Percentiles rank a stretch among this genome's conserved stretches.
phyloP scores from a whole-genome alignment of 306 rosid species.

The Fragaria iinumae region DNA sequence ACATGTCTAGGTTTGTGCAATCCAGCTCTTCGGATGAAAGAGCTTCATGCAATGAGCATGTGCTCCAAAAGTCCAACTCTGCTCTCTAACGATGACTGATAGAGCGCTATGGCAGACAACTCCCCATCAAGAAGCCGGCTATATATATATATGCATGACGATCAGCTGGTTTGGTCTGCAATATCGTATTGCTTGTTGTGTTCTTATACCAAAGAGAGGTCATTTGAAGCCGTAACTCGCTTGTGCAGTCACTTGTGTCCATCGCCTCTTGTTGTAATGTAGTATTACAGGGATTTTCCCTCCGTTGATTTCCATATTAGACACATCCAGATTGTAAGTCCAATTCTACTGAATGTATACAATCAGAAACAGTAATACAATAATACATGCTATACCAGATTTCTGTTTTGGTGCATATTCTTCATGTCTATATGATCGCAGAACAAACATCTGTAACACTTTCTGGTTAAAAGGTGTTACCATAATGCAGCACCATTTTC shows the following conservation, averaged over 20 bases:
- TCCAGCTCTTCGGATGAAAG: slow-evolving; percentile 32
- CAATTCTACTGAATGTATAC: neutral
- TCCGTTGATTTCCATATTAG: neutral
- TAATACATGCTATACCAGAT: neutral
- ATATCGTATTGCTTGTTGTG: neutral
- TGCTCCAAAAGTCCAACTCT: slow-evolving; percentile 44
- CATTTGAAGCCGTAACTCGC: neutral
- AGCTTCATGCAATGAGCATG: slow-evolving; percentile 34
- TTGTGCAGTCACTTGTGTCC: neutral
- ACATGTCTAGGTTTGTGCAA: slow-evolving; percentile 36
- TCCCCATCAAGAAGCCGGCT: neutral
- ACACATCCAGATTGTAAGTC: neutral
- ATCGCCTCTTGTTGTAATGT: slow-evolving; percentile 5
- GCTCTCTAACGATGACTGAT: slow-evolving; percentile 25
- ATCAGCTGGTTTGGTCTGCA: neutral
- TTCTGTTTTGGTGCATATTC: neutral
- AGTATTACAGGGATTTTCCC: neutral
- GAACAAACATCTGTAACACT: neutral
- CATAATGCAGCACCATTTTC: neutral
- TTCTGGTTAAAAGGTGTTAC: neutral
- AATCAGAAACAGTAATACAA: neutral
- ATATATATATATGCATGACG: neutral
- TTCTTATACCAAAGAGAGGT: neutral
- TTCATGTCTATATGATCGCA: neutral
- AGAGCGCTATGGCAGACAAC: neutral